Base-by-base conservation (phyloP, 306 rosid species). In the Hippophae rhamnoides region DNA sequence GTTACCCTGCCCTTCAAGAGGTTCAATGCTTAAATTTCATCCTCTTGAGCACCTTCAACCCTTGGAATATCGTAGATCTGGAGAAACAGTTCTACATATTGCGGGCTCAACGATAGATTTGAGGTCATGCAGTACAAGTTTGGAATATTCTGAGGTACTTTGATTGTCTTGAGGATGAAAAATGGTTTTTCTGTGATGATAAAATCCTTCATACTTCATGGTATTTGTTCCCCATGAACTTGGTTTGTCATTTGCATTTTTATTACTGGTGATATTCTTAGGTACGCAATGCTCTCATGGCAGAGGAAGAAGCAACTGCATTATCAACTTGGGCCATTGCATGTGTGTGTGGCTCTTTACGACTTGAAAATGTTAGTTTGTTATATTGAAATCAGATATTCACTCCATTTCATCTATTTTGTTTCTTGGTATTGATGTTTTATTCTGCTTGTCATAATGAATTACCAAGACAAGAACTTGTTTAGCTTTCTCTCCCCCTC, bases 281-380 rank as follows among this genome's bases (percentile, higher is more conserved):
- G 99, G 99, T 89, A 61, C 80, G 75, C 26, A 77, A 73, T 53
- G 89, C 82, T 43, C 85, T 93, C 76, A 54, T 81, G 71, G 89
- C 63, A 8, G 94, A 89, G 82, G 99, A 93, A 79, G 99, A 93
- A 82, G 97, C 97, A 62, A 72, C 84, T 65, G 89, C 97, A 56
- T 79, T 93, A 71, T 93, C 99, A 53, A 76, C 77, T 69, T 93
- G 97, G 95, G 84, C 97, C 68, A 78, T 93, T 57, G 95, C 97
- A 54, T 82, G 90, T 84, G 51, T 89, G 41, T 93, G 99, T 77
- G 97, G 99, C 66, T 82, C 95, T 68, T 80, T 93, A 72, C 92
- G 95, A 73, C 97, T 93, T 57, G 99, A 93, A 72, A 66, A 89
- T 80, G 99, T 93, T 72, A 69, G 84, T 72, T 71, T 62, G 60